Percentiles rank a stretch among this genome's conserved stretches.
phyloP scores from a whole-genome alignment of 768 basidiomycete genomes.

The Trametes meyenii region DNA sequence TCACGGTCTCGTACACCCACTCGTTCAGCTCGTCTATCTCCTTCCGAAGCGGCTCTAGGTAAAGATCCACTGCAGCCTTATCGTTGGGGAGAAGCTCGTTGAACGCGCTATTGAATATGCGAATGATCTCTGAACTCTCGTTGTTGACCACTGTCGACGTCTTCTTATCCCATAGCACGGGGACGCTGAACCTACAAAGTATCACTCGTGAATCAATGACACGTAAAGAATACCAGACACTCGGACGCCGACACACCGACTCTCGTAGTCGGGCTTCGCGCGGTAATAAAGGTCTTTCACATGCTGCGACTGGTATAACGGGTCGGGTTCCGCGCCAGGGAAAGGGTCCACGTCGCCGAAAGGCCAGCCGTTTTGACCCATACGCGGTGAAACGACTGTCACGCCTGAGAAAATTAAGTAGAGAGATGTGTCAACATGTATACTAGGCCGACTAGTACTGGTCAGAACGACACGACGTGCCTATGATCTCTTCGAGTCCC shows the following conservation, averaged over 20 bases:
- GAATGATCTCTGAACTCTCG: conserved; percentile 93
- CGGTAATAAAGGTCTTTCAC: no score
- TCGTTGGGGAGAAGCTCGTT: conserved; percentile 70
- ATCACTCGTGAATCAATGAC: no score
- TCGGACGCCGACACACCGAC: no score
- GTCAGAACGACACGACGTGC: conserved; percentile 47
- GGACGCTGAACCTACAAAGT: conserved; percentile 73
- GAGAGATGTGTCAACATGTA: background rate
- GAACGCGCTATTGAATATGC: conserved; percentile 88
- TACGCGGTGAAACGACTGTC: conserved; percentile 80
- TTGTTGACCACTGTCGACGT: conserved; percentile 89
- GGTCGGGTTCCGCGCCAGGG: conserved; percentile 77
- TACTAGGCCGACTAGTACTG: background rate
- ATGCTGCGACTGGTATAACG: conserved; percentile 49
- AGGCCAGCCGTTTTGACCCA: conserved; percentile 87
- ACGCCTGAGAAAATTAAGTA: conserved; percentile 51
- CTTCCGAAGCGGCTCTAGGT: conserved; percentile 68
- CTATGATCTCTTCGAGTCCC: conserved; percentile 82
- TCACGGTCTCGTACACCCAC: conserved; percentile 85
- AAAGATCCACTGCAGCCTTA: conserved; percentile 69
- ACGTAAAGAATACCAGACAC: no score
- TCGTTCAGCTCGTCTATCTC: conserved; percentile 86
- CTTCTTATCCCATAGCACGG: conserved; percentile 93
- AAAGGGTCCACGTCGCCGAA: conserved; percentile 72
- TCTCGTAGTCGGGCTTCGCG: no score